These are phyloP conservation scores for Alternaria rosae DNA, from an alignment of 2,329 filamentous ascomycete genomes.

Conservation along the genomic window DNA sequence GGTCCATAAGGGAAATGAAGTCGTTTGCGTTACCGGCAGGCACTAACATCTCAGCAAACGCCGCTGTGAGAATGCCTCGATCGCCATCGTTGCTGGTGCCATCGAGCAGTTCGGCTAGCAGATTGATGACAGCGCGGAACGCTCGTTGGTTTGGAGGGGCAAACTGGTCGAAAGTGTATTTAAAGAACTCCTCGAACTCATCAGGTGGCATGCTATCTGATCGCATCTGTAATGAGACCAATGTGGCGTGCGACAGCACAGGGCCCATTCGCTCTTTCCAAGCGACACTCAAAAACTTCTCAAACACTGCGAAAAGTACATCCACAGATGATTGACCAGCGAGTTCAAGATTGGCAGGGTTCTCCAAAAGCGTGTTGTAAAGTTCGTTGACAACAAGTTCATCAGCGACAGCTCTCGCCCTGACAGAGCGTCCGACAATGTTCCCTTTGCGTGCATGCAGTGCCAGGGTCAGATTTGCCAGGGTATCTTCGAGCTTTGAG, in stretches of 20 bases:
- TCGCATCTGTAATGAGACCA: constrained; percentile 76
- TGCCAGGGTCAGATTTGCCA: constrained; percentile 82
- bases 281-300: constrained; percentile 87
- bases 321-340: constrained; percentile 80
- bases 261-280: constrained; percentile 91
- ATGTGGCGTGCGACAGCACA: constrained; percentile 74
- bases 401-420: constrained; percentile 74
- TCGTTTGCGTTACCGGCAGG: constrained; percentile 78
- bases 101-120: constrained; percentile 86
- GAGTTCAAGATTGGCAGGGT: constrained; percentile 77
- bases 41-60: constrained; percentile 87
- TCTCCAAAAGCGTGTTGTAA: constrained; percentile 87
- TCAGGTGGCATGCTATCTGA: constrained; percentile 70
- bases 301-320: constrained; percentile 88
- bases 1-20: constrained; percentile 87
- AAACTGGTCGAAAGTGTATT: constrained; percentile 60
- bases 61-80: constrained; percentile 83
- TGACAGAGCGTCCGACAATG: constrained; percentile 78
- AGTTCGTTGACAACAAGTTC: constrained; percentile 85
- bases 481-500: constrained; percentile 80
- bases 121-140: constrained; percentile 81
- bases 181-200: constrained; percentile 71
- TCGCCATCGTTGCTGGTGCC: constrained; percentile 92
- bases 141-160: constrained; percentile 72
- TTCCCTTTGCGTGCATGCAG: constrained; percentile 86